A percentile compares a stretch with the other conserved stretches of the same genome.
Conservation (phyloP, 257 asterid genomes). For the Verbena officinalis region DNA sequence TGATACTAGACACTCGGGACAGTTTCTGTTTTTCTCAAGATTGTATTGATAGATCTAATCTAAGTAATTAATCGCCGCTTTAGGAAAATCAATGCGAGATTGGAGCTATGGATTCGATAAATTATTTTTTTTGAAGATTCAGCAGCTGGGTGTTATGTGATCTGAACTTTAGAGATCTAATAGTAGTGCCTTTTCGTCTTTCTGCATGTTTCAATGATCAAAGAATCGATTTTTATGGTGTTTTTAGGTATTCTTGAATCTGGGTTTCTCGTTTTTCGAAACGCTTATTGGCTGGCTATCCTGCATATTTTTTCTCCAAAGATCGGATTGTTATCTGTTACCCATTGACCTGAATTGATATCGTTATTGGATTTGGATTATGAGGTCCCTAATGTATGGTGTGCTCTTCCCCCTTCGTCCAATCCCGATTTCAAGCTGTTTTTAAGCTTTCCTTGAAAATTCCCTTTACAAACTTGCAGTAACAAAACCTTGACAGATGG, state of each 20-base stretch:
- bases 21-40: conserved; percentile 19
- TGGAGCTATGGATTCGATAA: conserved; percentile 45
- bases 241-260: conserved; percentile 37
- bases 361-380: conserved; percentile 41
- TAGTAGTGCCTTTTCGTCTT: conserved; percentile 26
- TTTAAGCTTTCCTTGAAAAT: not conserved
- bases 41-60: conserved; percentile 57
- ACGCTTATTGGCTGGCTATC: conserved; percentile 14
- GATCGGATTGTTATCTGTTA: conserved; percentile 32
- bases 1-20: conserved; percentile 13
- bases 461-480: conserved; percentile 9
- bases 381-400: conserved; percentile 26
- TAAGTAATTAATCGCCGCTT: conserved; percentile 21
- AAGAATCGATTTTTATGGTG: conserved; percentile 31
- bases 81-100: conserved; percentile 44
- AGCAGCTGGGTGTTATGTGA: conserved; percentile 51
- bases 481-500: conserved; percentile 1
- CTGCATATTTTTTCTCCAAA: conserved; percentile 20
- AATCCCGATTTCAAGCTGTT: conserved; percentile 15
- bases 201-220: conserved; percentile 41
- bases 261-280: conserved; percentile 35
- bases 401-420: conserved; percentile 8
- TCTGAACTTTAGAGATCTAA: conserved; percentile 74
- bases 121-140: conserved; percentile 34
- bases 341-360: conserved; percentile 27